Conservation (phyloP, 306 rosid genomes). For the Castanea crenata region DNA sequence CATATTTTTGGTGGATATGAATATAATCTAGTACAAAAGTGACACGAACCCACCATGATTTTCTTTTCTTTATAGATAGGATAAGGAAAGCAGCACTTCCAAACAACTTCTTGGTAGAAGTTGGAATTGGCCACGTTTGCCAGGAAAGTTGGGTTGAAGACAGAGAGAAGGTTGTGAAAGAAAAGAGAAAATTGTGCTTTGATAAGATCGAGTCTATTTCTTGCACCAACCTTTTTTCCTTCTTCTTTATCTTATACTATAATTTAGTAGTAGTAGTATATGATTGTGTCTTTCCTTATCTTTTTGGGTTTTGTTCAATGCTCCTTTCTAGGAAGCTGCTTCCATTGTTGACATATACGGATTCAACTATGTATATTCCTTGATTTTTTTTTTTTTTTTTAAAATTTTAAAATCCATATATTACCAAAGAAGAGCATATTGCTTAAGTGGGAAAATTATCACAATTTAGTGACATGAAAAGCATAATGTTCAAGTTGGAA, state of each 20-base stretch:
- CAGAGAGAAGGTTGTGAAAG: slow-evolving; percentile 3
- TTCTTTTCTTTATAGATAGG: slow-evolving; percentile 28
- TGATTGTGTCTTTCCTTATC: slow-evolving; percentile 41
- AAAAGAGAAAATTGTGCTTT: neutral
- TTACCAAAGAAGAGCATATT: neutral
- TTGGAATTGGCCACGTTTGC: slow-evolving; percentile 30
- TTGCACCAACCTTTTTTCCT: slow-evolving; percentile 27
- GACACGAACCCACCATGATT: slow-evolving; percentile 45
- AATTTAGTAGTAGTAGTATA: too few relatives aligned
- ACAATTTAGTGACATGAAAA: neutral
- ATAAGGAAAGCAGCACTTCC: slow-evolving; percentile 8
- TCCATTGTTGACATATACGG: slow-evolving; percentile 34
- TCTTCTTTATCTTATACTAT: too few relatives aligned
- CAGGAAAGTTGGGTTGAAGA: neutral
- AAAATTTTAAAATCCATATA: neutral
- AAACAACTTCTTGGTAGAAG: slow-evolving; percentile 22
- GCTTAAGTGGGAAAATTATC: neutral
- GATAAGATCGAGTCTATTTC: slow-evolving; percentile 3
- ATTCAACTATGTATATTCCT: slow-evolving; percentile 4
- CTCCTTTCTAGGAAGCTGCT: slow-evolving; percentile 47
- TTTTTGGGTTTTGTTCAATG: slow-evolving; percentile 34
- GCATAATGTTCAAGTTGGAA: neutral
- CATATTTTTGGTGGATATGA: neutral
- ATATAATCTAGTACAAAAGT: neutral
- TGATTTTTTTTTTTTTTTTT: neutral